Base-by-base conservation (phyloP, 2,329 filamentous ascomycete species). In the Penicillium sp. region DNA sequence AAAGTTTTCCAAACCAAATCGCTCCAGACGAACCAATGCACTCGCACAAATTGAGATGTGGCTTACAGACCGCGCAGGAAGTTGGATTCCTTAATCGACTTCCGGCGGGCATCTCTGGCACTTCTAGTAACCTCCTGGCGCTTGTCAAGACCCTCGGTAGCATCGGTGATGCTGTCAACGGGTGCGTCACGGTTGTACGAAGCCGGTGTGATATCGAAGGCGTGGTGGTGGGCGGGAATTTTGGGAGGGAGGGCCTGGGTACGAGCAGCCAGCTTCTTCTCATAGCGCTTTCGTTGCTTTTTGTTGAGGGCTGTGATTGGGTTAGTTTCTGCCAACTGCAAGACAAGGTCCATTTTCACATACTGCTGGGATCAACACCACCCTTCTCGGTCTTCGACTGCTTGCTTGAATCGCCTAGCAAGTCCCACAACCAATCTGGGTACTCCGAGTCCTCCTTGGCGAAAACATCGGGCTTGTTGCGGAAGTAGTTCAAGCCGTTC, bases 361-460 rank as follows among this genome's bases (percentile, higher is more conserved):
- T 75, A 76, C 72, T 69, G 61, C 64, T 69, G 36, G 68, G 59
- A 56, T 76, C 74, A 36, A 75, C 70, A 47, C 70, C 69, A 13
- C 70, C 70, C 52, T 65, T 53, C 16, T 66, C 62, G 6, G 55
- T 61, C 45, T 69, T 69, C 15, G 63, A 61, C 24, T 69, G 58
- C 43, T 68, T 70, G 51, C 63, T 67, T n/a, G 61, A 51, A 49
- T 71, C 65, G 46, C 75, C 73, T 52, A 77, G 57, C 52, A 79
- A 60, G 4, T 59, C 65, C 76, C 76, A 79, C 48, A 79, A 56
- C 76, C 76, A 79, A 13, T 76, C 71, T 13, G 76, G 76, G 57
- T 79, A 79, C 57, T 78, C 76, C 39, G 69, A 66, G 56, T 79
- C 76, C 50, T 78, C 75, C 62, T 71, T 55, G 12, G 76, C 76